Conservation (phyloP, 2,329 filamentous ascomycete species). For the Penicillium sp. region DNA sequence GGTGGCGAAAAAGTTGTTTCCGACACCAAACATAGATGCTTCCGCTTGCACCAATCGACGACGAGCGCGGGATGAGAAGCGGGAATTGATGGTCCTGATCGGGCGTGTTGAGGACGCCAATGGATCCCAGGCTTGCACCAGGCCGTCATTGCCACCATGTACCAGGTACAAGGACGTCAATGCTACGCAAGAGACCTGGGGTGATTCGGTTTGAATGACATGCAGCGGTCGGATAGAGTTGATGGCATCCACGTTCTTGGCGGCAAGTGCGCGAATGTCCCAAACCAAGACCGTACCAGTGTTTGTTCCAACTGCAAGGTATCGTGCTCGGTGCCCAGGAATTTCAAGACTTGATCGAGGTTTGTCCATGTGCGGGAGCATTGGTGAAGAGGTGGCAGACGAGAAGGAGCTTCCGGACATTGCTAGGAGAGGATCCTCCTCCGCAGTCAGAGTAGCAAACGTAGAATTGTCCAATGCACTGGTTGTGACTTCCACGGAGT, state of each 20-base stretch:
- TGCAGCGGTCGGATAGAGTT: constrained; percentile 70
- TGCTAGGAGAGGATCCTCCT: constrained; percentile 73
- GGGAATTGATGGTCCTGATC: constrained; percentile 81
- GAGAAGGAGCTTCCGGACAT: constrained; percentile 57
- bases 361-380: constrained; percentile 48
- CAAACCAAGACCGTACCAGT: constrained; percentile 76
- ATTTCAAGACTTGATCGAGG: constrained; percentile 57
- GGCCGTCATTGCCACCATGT: constrained; percentile 88
- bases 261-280: constrained; percentile 70
- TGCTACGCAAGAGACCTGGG: constrained; percentile 78
- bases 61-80: constrained; percentile 77
- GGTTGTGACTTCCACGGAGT: constrained; percentile 63
- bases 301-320: constrained; percentile 78
- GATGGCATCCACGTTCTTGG: constrained; percentile 53
- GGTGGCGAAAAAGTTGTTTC: constrained; percentile 75
- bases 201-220: constrained; percentile 84
- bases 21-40: constrained; percentile 64
- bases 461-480: constrained; percentile 72
- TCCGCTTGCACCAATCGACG: constrained; percentile 69
- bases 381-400: constrained; percentile 53
- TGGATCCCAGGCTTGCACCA: constrained; percentile 97
- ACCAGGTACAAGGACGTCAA: constrained; percentile 84
- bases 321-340: constrained; percentile 78
- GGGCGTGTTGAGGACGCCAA: constrained; percentile 75
- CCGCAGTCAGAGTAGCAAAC: constrained; percentile 66